Evolutionary conservation across 2,329 filamentous ascomycete genomes (phyloP).

Genomic region (Trichocomaceae sp.): DNA sequence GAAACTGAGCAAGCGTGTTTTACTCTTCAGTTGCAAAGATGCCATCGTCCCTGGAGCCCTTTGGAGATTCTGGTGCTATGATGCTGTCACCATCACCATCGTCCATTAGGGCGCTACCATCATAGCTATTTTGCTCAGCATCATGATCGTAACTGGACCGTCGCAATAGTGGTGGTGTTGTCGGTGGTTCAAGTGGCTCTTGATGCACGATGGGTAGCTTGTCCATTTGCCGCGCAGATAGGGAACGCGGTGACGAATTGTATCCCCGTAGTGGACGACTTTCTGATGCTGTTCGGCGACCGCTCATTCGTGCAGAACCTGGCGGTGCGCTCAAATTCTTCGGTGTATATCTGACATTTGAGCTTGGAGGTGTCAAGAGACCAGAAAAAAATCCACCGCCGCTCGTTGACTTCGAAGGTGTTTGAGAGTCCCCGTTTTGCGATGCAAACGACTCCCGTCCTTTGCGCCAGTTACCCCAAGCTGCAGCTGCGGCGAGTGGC

Average conservation of each 20-base stretch:
- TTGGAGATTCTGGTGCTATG: constrained; percentile 35
- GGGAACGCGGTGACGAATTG: constrained; percentile 24
- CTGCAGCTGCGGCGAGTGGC: constrained; percentile 83
- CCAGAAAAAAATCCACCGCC: constrained; percentile 65
- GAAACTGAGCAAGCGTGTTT: neutral
- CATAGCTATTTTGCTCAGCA: constrained; percentile 47
- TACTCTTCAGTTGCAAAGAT: constrained; percentile 7
- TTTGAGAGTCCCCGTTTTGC: constrained; percentile 34
- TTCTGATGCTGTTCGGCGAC: constrained; percentile 27
- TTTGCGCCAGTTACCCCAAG: constrained; percentile 93
- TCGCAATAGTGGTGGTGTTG: constrained; percentile 51
- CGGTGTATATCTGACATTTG: constrained; percentile 59
- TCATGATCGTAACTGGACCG: constrained; percentile 54
- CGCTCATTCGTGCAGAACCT: constrained; percentile 18
- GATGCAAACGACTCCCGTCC: constrained; percentile 47
- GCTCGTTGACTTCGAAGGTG: constrained; percentile 54
- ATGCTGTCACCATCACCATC: constrained; percentile 41
- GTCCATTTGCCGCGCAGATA: constrained; percentile 26
- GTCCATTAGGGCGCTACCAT: constrained; percentile 43
- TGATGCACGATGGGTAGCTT: constrained; percentile 18
- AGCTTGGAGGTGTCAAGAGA: constrained; percentile 82
- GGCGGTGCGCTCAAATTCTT: constrained; percentile 32
- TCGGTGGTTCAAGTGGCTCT: constrained; percentile 29
- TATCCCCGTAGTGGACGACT: constrained; percentile 28
- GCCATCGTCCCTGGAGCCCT: constrained; percentile 19